These are phyloP conservation scores for Thielaviopsis ethacetica DNA, from an alignment of 2,329 filamentous ascomycete species.

Conservation along the genomic window DNA sequence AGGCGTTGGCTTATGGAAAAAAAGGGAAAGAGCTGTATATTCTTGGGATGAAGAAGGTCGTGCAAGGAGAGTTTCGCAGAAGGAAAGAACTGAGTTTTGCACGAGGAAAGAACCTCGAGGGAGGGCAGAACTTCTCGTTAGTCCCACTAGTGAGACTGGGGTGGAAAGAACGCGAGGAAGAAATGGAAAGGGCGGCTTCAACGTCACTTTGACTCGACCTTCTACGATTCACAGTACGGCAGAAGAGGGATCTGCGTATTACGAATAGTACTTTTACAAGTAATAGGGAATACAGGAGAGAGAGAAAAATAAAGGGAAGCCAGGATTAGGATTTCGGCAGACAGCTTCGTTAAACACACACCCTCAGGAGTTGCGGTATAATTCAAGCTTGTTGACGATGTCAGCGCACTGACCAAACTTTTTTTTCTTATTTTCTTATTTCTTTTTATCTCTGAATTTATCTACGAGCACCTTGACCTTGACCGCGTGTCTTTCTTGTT, in stretches of 20 bases:
- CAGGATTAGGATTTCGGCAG: background rate
- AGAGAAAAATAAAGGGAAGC: background rate
- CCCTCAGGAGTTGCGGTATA: background rate
- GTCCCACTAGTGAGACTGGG: background rate
- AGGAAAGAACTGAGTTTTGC: too few species aligned
- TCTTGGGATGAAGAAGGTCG: too few species aligned
- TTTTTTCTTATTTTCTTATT: background rate
- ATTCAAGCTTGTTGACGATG: background rate
- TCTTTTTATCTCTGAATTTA: background rate
- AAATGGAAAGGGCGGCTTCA: background rate
- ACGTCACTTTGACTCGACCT: background rate
- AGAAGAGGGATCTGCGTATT: too few species aligned
- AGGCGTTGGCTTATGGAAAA: too few species aligned
- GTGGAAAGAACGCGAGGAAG: background rate
- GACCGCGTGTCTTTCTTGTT: background rate
- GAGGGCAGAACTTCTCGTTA: background rate
- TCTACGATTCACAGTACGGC: too few species aligned
- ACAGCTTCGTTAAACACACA: background rate
- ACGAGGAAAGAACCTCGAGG: background rate
- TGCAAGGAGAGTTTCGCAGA: too few species aligned
- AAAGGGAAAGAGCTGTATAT: too few species aligned
- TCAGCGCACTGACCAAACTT: background rate
- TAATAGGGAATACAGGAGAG: background rate
- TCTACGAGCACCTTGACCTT: background rate
- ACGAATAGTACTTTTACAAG: too few species aligned